Evolutionary conservation across 495 filamentous ascomycete genomes (phyloP), one percentile per base, ranked within the genome.

Genomic region (Collariella sp.): DNA sequence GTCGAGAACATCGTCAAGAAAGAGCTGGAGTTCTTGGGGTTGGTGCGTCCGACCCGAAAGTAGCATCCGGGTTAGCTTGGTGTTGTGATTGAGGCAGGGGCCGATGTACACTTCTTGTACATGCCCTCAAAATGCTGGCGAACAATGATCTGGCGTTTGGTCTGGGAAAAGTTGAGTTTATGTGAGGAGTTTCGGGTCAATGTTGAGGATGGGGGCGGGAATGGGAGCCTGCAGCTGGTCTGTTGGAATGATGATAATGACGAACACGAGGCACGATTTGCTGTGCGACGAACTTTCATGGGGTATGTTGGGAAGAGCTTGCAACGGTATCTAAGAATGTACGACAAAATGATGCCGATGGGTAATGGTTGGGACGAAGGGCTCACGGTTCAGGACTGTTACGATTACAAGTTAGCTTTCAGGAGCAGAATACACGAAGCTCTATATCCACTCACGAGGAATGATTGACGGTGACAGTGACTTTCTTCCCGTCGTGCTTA

Each of bases 401-500:
- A n/a, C n/a, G n/a, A n/a, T n/a, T n/a, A n/a, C n/a, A 35, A 41
- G 35, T 22, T 10, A 41, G 34, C 33, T 23, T 36, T 7, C 10
- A 5, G 10, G 26, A 31, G n/a, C 10, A 7, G 31, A 5, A 20
- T n/a, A 18, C 16, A 2, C 2, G 13, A 15, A 44, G 41, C 15
- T 26, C 2, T 13, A 16, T 2, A 13, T n/a, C 29, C 16, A 18
- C 12, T 63, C 41, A 56, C 7, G 46, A 36, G 29, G 56, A 51
- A 20, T 19, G 10, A 1, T 47, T 52, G 36, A 60, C 46, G 19
- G 36, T 61, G 44, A 67, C 60, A 18, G 49, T 45, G 35, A 67
- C 58, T 45, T 66, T 67, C 44, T 63, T 58, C 47, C 55, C 50
- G 4, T 50, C 51, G 15, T 68, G 53, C 33, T 52, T 55, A 13